Evolutionary conservation across 768 basidiomycete genomes (phyloP).

Genomic region (Phlebiopsis flavidoalba): DNA sequence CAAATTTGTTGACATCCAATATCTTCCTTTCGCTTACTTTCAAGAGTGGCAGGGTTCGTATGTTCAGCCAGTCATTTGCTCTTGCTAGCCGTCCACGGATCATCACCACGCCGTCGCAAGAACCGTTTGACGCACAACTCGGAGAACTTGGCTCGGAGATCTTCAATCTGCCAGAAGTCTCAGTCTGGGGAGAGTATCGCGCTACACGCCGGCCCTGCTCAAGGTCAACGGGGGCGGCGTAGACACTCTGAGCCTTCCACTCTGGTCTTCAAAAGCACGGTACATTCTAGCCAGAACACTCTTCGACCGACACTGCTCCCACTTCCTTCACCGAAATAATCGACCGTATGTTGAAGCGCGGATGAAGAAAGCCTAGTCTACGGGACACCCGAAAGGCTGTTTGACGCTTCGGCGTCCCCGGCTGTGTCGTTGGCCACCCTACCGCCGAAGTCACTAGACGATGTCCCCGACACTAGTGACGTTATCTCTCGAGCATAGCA

Average conservation of each 20-base stretch:
- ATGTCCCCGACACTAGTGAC: constrained; percentile 5
- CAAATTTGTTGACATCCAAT: constrained; percentile 48
- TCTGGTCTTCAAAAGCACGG: constrained; percentile 79
- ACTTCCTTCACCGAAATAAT: constrained; percentile 78
- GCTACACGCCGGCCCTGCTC: constrained; percentile 44
- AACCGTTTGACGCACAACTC: constrained; percentile 50
- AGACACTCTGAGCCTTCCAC: constrained; percentile 43
- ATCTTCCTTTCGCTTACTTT: constrained; percentile 69
- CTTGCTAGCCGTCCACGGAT: constrained; percentile 35
- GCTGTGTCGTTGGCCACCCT: background rate
- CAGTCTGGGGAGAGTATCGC: constrained; percentile 81
- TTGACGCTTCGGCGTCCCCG: background rate
- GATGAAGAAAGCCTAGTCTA: constrained; percentile 48
- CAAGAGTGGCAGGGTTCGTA: constrained; percentile 76
- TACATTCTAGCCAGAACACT: constrained; percentile 85
- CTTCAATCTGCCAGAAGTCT: constrained; percentile 70
- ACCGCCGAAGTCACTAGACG: background rate
- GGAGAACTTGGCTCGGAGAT: constrained; percentile 51
- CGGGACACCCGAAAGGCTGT: constrained; percentile 15
- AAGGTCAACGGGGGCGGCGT: constrained; percentile 26
- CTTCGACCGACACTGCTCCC: constrained; percentile 78
- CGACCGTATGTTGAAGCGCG: constrained; percentile 63
- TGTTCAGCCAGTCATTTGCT: constrained; percentile 48
- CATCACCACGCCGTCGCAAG: constrained; percentile 28
- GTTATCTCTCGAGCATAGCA: constrained; percentile 48